Conservation (phyloP, 2,329 filamentous ascomycete genomes). For the Graphilbum ipis-grandicollis region DNA sequence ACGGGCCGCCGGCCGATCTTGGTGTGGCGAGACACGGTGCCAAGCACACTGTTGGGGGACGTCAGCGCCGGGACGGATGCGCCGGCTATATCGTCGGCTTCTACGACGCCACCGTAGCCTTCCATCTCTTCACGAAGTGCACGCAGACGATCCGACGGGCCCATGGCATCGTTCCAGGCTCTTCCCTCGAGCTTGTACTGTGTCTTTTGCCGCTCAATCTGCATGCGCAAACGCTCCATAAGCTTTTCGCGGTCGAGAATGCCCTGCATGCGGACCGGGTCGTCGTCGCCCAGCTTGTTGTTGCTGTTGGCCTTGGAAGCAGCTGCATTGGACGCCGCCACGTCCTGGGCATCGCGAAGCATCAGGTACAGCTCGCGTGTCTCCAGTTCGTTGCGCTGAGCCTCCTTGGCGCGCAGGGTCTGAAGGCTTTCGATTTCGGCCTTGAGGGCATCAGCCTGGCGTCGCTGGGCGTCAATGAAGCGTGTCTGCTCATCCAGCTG, state of each 20-base stretch:
- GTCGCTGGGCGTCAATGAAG: constrained; percentile 74
- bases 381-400: constrained; percentile 89
- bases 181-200: constrained; percentile 94
- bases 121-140: constrained; percentile 95
- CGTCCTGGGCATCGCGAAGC: constrained; percentile 92
- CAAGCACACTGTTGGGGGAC: constrained; percentile 50
- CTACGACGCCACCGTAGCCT: constrained; percentile 22
- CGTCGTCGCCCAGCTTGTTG: constrained; percentile 38
- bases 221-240: constrained; percentile 87
- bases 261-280: constrained; percentile 68
- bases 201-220: constrained; percentile 91
- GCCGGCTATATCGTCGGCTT: constrained; percentile 18
- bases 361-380: constrained; percentile 95
- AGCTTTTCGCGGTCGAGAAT: constrained; percentile 85
- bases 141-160: constrained; percentile 79
- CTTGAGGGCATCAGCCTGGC: constrained; percentile 77
- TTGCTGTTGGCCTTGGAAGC: constrained; percentile 16
- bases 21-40: constrained; percentile 48
- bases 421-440: constrained; percentile 79
- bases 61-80: neutral
- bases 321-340: constrained; percentile 68
- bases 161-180: constrained; percentile 65
- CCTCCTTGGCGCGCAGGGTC: constrained; percentile 70
- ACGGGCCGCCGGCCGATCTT: constrained; percentile 38
- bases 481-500: constrained; percentile 85